A percentile compares a stretch with the other conserved stretches of the same genome.
These are phyloP conservation scores for Phytophthora crassamura DNA, from an alignment of 352 stramenopile genomes.

Conservation along the genomic window DNA sequence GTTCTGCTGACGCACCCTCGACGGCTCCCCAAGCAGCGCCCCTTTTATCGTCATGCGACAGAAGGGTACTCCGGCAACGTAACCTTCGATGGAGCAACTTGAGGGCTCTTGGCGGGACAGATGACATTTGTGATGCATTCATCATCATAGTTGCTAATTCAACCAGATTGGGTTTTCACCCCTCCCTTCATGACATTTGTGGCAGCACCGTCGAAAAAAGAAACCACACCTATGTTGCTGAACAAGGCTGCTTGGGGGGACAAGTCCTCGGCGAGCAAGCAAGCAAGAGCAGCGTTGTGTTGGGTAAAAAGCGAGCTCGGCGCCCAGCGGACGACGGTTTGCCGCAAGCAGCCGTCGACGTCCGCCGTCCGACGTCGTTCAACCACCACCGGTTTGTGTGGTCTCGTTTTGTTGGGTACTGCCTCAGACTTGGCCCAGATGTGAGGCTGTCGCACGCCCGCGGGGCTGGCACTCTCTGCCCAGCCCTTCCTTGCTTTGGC, in stretches of 20 bases:
- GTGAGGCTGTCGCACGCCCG: slow-evolving; percentile 19
- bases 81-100: background rate
- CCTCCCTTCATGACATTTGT: slow-evolving; percentile 9
- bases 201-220: slow-evolving; percentile 14
- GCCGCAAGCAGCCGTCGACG: background rate
- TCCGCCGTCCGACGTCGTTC: slow-evolving; percentile 10
- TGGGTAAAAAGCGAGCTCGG: background rate
- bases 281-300: slow-evolving; percentile 12
- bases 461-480: slow-evolving; percentile 11
- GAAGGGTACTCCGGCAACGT: too few relatives aligned
- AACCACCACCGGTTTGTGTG: background rate
- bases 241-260: slow-evolving; percentile 12
- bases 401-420: slow-evolving; percentile 14
- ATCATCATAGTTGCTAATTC: too few relatives aligned
- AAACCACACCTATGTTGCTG: slow-evolving; percentile 8
- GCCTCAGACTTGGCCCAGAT: slow-evolving; percentile 3
- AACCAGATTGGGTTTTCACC: background rate
- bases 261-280: slow-evolving; percentile 14
- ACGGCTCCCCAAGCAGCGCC: slow-evolving; percentile 17
- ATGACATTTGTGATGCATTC: too few relatives aligned
- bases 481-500: slow-evolving; percentile 11
- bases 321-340: slow-evolving; percentile 7
- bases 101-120: too few relatives aligned
- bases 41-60: slow-evolving; percentile 14
- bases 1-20: slow-evolving; percentile 11